These are phyloP conservation scores for Ophiosphaerella narmari DNA, from an alignment of 2,329 filamentous ascomycete species.

Conservation along the genomic window DNA sequence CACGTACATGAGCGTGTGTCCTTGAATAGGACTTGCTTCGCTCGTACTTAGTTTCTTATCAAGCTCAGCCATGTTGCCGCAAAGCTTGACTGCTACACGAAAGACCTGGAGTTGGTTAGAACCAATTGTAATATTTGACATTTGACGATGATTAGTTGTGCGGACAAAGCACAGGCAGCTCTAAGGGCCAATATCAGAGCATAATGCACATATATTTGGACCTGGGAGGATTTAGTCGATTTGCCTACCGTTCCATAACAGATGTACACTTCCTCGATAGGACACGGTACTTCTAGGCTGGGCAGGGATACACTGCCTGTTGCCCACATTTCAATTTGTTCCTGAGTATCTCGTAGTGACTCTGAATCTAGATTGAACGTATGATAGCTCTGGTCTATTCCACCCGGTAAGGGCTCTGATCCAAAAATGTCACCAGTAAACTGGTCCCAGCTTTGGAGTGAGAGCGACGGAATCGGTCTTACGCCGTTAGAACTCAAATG, in stretches of 20 bases:
- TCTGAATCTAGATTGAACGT: conserved; percentile 1
- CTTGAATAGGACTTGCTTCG: conserved; percentile 11
- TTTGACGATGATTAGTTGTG: too few relatives aligned
- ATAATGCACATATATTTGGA: too few relatives aligned
- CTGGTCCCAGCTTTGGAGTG: conserved; percentile 18
- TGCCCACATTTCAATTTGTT: conserved; percentile 24
- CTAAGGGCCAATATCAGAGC: neutral
- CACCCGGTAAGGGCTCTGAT: neutral
- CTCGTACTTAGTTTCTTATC: conserved; percentile 13
- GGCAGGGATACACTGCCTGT: conserved; percentile 4
- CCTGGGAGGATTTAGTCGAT: neutral
- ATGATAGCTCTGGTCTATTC: neutral
- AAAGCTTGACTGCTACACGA: conserved; percentile 21
- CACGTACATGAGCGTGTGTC: conserved; percentile 22
- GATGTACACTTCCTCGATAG: conserved; percentile 11
- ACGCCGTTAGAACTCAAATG: too few relatives aligned
- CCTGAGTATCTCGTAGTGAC: conserved; percentile 11
- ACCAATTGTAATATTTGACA: too few relatives aligned
- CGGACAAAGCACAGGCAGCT: neutral
- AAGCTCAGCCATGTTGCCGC: conserved; percentile 29
- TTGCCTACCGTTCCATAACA: conserved; percentile 31
- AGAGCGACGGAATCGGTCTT: conserved; percentile 14
- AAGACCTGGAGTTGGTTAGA: conserved; percentile 16
- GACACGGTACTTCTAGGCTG: neutral
- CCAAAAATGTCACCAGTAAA: conserved; percentile 14